These are phyloP conservation scores for Pugionium cornutum DNA, from an alignment of 345 rosid species.

Conservation along the genomic window DNA sequence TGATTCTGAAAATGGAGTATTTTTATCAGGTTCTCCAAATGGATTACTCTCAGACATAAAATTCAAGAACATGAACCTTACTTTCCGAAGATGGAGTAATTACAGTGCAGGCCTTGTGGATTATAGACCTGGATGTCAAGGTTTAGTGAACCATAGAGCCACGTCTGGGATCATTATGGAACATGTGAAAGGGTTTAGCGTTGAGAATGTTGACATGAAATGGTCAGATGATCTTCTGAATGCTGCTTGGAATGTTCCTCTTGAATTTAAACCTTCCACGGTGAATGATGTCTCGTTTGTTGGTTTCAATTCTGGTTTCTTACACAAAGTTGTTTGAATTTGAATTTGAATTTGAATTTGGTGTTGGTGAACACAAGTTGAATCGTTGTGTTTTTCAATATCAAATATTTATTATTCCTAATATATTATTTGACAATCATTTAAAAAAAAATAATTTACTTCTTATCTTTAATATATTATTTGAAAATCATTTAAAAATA, in stretches of 20 bases:
- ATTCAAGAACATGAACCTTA: constrained; percentile 65
- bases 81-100: constrained; percentile 68
- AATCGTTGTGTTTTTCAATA: background rate
- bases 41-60: constrained; percentile 63
- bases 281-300: constrained; percentile 64
- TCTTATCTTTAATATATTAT: too few species aligned
- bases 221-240: constrained; percentile 50
- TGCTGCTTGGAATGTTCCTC: constrained; percentile 66
- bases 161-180: constrained; percentile 92
- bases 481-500: too few species aligned
- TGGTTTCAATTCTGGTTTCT: constrained; percentile 64
- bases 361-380: constrained; percentile 17
- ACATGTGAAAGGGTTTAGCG: constrained; percentile 67
- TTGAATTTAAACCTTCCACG: constrained; percentile 80
- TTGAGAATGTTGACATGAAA: constrained; percentile 72
- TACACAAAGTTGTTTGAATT: constrained; percentile 30
- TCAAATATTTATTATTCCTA: too few species aligned
- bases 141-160: constrained; percentile 62
- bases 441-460: too few species aligned
- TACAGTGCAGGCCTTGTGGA: constrained; percentile 68
- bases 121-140: constrained; percentile 90
- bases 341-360: background rate
- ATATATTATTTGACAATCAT: too few species aligned
- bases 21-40: constrained; percentile 74
- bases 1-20: constrained; percentile 72